phyloP scores from a whole-genome alignment of 306 rosid genomes.

The Vachellia collinsii region DNA sequence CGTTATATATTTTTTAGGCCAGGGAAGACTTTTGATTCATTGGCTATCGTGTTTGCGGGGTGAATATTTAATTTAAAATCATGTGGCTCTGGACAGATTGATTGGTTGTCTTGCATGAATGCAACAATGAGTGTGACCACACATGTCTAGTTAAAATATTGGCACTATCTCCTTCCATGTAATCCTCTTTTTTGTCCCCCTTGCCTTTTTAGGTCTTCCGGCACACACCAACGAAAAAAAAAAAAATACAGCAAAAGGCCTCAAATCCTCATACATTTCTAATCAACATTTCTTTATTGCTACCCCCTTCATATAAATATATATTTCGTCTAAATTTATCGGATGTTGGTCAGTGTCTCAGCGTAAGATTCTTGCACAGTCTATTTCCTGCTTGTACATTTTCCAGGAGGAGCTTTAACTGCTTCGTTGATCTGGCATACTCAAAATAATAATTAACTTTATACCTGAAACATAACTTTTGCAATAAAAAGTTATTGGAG shows the following conservation, averaged over 20 bases:
- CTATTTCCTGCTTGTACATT: slow-evolving; percentile 18
- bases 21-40: slow-evolving; percentile 16
- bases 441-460: neutral
- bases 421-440: neutral
- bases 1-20: neutral
- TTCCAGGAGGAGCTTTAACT: neutral
- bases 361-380: slow-evolving; percentile 21
- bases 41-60: slow-evolving; percentile 37
- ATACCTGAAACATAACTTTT: neutral
- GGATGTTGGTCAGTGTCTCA: slow-evolving; percentile 15
- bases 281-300: slow-evolving; percentile 16
- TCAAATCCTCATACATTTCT: slow-evolving; percentile 37
- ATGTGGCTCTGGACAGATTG: slow-evolving; percentile 49
- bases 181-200: slow-evolving; percentile 61
- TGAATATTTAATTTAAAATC: slow-evolving; percentile 38
- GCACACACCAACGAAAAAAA: neutral
- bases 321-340: slow-evolving; percentile 7
- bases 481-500: neutral
- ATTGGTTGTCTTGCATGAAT: slow-evolving; percentile 64
- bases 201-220: slow-evolving; percentile 39
- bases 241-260: slow-evolving; percentile 18
- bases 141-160: slow-evolving; percentile 47
- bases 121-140: slow-evolving; percentile 61
- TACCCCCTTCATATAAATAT: neutral
- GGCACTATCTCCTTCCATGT: slow-evolving; percentile 49